phyloP scores from a whole-genome alignment of 108 stramenopile genomes.

The Nitzschia putrida region DNA sequence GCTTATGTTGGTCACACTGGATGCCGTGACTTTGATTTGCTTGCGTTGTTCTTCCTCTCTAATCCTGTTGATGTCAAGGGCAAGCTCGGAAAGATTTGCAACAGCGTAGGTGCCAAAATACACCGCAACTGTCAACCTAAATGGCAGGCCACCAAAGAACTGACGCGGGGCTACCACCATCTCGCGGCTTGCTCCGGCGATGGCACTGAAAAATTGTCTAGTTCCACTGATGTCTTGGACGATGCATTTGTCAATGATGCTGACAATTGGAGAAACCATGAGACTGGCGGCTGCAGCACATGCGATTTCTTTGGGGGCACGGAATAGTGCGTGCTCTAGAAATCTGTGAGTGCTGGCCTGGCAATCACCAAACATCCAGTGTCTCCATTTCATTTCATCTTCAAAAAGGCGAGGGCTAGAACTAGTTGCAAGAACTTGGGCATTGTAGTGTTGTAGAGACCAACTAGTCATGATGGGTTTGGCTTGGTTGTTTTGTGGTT shows the following conservation, averaged over 20 bases:
- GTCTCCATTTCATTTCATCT: too few relatives aligned
- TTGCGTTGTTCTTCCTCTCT: conserved; percentile 32
- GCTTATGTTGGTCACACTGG: conserved; percentile 36
- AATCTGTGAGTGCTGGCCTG: conserved; percentile 3
- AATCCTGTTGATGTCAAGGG: conserved; percentile 31
- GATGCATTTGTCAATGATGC: conserved; percentile 45
- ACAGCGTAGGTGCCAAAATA: conserved; percentile 50
- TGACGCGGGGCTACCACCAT: conserved; percentile 31
- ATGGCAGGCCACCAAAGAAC: conserved; percentile 37
- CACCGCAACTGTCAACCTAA: conserved; percentile 39
- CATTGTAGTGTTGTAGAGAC: not conserved
- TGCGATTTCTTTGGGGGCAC: conserved; percentile 39
- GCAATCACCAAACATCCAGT: conserved; percentile 5
- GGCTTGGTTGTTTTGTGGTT: too few relatives aligned
- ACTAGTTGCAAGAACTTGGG: not conserved
- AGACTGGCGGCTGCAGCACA: conserved; percentile 35
- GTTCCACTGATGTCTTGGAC: conserved; percentile 32
- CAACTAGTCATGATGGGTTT: too few relatives aligned
- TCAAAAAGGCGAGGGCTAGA: not conserved
- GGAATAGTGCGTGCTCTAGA: conserved; percentile 4
- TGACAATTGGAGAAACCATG: conserved; percentile 44
- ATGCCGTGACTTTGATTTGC: conserved; percentile 31
- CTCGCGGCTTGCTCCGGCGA: conserved; percentile 31
- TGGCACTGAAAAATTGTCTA: conserved; percentile 23
- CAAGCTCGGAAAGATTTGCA: conserved; percentile 42